phyloP scores from a whole-genome alignment of 768 basidiomycete genomes.

The Punctularia strigosozonata region DNA sequence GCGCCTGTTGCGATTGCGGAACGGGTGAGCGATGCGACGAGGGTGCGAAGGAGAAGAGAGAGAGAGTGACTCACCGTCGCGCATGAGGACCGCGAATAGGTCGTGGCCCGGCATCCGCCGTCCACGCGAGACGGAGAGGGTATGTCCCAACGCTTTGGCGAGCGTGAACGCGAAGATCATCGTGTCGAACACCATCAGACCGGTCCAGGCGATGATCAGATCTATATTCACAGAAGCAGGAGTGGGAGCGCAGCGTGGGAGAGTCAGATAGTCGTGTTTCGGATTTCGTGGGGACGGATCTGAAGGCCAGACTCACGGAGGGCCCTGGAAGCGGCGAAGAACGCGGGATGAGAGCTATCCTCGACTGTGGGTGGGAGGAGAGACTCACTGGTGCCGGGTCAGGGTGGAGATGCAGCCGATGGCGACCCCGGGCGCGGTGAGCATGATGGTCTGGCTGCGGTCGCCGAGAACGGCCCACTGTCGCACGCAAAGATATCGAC shows the following conservation, averaged over 20 bases:
- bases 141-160: slow-evolving; percentile 26
- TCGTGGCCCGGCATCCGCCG: slow-evolving; percentile 8
- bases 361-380: too few relatives aligned
- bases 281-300: background rate
- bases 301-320: background rate
- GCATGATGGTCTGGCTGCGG: background rate
- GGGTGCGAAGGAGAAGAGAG: too few relatives aligned
- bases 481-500: background rate
- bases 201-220: slow-evolving; percentile 24
- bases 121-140: too few relatives aligned
- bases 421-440: background rate
- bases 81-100: slow-evolving; percentile 23
- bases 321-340: slow-evolving; percentile 5
- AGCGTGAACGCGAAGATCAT: slow-evolving; percentile 29
- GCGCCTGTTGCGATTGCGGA: too few relatives aligned
- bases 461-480: background rate
- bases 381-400: background rate
- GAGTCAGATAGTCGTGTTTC: too few relatives aligned
- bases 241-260: slow-evolving; percentile 9
- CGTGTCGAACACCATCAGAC: slow-evolving; percentile 28
- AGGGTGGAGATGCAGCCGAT: background rate
- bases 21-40: too few relatives aligned
- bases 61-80: slow-evolving; percentile 34
- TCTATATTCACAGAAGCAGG: slow-evolving; percentile 1
- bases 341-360: too few relatives aligned